phyloP scores from a whole-genome alignment of 768 basidiomycete species.

The Pisolithus microcarpus region DNA sequence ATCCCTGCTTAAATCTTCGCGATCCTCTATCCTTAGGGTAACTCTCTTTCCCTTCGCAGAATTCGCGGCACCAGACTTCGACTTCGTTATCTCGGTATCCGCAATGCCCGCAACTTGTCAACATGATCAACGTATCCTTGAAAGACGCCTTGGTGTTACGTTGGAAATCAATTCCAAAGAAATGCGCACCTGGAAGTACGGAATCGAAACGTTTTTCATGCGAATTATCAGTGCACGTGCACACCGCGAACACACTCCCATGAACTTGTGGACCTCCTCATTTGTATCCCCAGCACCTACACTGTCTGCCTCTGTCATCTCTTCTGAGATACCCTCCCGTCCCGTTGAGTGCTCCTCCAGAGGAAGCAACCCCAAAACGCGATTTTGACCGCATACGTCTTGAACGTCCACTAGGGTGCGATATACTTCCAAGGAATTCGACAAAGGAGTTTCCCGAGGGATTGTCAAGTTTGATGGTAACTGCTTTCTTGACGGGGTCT shows the following conservation, averaged over 20 bases:
- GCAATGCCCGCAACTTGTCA: conserved; percentile 90
- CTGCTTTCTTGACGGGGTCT: conserved; percentile 54
- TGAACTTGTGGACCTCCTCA: too few relatives aligned
- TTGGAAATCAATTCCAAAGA: background rate
- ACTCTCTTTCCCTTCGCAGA: conserved; percentile 83
- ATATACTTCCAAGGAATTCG: conserved; percentile 79
- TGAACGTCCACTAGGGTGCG: conserved; percentile 92
- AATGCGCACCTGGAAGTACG: background rate
- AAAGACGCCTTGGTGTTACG: background rate
- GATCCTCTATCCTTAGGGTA: conserved; percentile 82
- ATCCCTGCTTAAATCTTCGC: conserved; percentile 88
- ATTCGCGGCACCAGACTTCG: conserved; percentile 84
- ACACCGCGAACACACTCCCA: too few relatives aligned
- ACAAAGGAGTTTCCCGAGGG: conserved; percentile 96
- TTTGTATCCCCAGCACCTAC: too few relatives aligned
- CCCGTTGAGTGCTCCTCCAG: conserved; percentile 32
- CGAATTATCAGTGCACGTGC: too few relatives aligned
- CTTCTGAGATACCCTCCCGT: too few relatives aligned
- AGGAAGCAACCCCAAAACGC: conserved; percentile 64
- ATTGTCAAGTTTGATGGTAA: conserved; percentile 85
- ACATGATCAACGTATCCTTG: conserved; percentile 96
- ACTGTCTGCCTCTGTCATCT: too few relatives aligned
- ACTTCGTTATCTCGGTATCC: conserved; percentile 98
- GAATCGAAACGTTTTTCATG: too few relatives aligned
- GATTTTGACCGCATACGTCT: conserved; percentile 78